Evolutionary conservation across 768 basidiomycete species (phyloP).

Genomic region (Auriscalpium orientale): DNA sequence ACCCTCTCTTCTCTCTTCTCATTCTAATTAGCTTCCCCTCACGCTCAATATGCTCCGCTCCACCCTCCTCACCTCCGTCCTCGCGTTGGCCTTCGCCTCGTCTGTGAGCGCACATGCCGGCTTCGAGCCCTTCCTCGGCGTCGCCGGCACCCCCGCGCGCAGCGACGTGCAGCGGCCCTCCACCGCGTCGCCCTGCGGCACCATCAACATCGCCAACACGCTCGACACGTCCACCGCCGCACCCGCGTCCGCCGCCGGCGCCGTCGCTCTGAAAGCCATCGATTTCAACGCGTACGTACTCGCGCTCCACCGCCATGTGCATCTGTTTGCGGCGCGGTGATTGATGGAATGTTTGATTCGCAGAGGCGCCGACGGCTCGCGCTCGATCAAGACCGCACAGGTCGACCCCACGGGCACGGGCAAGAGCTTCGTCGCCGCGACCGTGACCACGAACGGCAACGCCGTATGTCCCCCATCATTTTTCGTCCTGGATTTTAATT

Average conservation of each 20-base stretch:
- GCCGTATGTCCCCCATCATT: conserved; percentile 26
- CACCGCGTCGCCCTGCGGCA: conserved; percentile 33
- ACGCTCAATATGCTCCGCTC: conserved; percentile 20
- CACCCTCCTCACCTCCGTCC: conserved; percentile 20
- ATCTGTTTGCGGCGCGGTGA: conserved; percentile 14
- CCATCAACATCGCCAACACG: conserved; percentile 30
- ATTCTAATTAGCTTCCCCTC: neutral
- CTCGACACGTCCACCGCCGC: conserved; percentile 30
- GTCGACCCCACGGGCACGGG: conserved; percentile 37
- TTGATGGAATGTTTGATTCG: no score
- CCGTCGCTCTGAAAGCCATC: conserved; percentile 32
- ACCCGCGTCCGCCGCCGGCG: conserved; percentile 27
- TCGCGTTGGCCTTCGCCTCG: conserved; percentile 28
- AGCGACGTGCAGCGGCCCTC: conserved; percentile 24
- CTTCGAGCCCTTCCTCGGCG: conserved; percentile 35
- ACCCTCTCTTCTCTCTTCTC: neutral
- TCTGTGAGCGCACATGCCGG: conserved; percentile 35
- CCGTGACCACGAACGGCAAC: conserved; percentile 39
- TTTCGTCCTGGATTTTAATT: neutral
- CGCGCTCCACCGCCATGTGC: neutral
- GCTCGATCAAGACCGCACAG: conserved; percentile 32
- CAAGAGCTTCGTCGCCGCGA: conserved; percentile 27
- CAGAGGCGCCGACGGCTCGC: conserved; percentile 38
- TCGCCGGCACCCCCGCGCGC: conserved; percentile 18
- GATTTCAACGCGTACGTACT: conserved; percentile 42